Evolutionary conservation across 805 yeast genomes (phyloP), one percentile per base, ranked within the genome.

Genomic region (Saccharomycopsis olivae): DNA sequence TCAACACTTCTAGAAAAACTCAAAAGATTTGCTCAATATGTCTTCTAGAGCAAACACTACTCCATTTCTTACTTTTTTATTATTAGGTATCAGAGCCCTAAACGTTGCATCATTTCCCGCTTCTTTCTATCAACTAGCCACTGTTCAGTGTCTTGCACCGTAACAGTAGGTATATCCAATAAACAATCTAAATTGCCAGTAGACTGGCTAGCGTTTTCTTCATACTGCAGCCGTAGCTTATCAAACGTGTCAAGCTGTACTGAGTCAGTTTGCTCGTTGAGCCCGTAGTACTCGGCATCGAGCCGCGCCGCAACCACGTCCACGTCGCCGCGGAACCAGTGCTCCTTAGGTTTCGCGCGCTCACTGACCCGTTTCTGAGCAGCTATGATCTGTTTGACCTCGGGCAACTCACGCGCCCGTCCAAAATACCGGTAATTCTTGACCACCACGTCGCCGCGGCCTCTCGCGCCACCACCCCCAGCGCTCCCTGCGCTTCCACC

Each of bases 371-470:
- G 32, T 33, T 32, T 43, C 47, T 10, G 23, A n/a, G n/a, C n/a
- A 38, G 64, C 62, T 15, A 75, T 46, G 17, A 71, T 46, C 43
- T 66, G 66, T 38, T 66, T 61, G 5, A 81, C 88, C 46, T 83
- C 95, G 0, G 86, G 81, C 6, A 87, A 59, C 33, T 85, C 89
- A 38, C 73, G 66, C 0, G 95, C 95, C 36, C 95, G 59, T 0
- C 96, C 96, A 58, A 75, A 88, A 57, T 82, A 88, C 40, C 80
- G 61, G 47, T 74, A 75, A 1, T 86, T 86, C 29, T 68, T 62
- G 1, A 71, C 54, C 1, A 51, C 38, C n/a, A 39, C 44, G 16
- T 44, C 34, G 14, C 29, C 23, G 58, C 57, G 36, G 4, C 25
- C 10, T 23, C 10, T 6, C 10, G 10, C 25, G 6, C 6, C 10